Percentiles rank a stretch among this genome's conserved stretches.
Conservation (phyloP, 2,329 filamentous ascomycete species). For the Plenodomus tracheiphilus region DNA sequence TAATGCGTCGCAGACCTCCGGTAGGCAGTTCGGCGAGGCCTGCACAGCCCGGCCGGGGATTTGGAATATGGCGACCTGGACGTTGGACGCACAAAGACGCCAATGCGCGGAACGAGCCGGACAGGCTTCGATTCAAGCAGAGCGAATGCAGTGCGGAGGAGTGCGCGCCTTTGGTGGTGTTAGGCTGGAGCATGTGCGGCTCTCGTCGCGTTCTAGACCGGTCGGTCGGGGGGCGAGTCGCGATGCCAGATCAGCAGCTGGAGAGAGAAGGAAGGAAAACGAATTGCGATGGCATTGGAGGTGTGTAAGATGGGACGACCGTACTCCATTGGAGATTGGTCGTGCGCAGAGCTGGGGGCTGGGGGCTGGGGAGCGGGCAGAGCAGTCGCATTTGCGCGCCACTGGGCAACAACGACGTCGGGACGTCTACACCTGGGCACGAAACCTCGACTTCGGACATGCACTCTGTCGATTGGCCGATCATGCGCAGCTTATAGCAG, state of each 20-base stretch:
- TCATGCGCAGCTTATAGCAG: no score
- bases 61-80: slow-evolving; percentile 34
- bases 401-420: no score
- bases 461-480: no score
- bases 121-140: slow-evolving; percentile 11
- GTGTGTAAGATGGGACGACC: no score
- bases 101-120: slow-evolving; percentile 17
- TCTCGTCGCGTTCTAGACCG: slow-evolving; percentile 18
- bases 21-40: slow-evolving; percentile 8
- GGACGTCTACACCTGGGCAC: background rate
- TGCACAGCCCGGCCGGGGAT: slow-evolving; percentile 30
- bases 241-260: background rate
- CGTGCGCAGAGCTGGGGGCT: background rate
- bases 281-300: no score
- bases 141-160: slow-evolving; percentile 4
- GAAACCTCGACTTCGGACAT: no score
- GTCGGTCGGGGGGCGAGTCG: slow-evolving; percentile 3
- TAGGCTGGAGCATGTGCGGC: slow-evolving; percentile 14
- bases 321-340: no score
- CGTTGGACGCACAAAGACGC: slow-evolving; percentile 11
- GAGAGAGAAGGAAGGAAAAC: no score
- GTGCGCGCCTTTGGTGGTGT: slow-evolving; percentile 10
- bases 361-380: no score
- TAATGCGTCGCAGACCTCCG: slow-evolving; percentile 16
- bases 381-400: background rate